A percentile compares a stretch with the other conserved stretches of the same genome.
These are phyloP conservation scores for Candida nanaspora DNA, from an alignment of 805 yeast genomes.

Conservation along the genomic window DNA sequence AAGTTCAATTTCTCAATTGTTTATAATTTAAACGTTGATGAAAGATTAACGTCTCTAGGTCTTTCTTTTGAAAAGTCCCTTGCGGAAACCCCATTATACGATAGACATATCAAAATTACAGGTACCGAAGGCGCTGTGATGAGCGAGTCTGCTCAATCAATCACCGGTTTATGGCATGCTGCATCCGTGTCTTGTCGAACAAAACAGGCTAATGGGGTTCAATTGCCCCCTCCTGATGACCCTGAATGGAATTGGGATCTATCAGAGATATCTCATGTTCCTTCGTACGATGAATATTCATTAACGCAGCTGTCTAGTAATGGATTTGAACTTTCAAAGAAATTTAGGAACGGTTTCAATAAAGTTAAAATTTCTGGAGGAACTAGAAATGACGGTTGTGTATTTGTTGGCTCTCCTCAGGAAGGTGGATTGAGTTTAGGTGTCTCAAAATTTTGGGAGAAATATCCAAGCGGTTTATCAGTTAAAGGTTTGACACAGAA, in stretches of 20 bases:
- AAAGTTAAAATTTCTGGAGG: constrained; percentile 2
- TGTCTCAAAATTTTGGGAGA: constrained; percentile 6
- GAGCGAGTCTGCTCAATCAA: constrained; percentile 2
- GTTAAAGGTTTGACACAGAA: background rate
- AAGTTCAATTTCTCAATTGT: constrained; percentile 3
- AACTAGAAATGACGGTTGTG: constrained; percentile 1
- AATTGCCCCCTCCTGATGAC: background rate
- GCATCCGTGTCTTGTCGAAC: background rate
- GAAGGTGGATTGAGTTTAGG: constrained; percentile 1
- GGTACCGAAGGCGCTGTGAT: constrained; percentile 1
- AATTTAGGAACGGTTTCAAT: background rate
- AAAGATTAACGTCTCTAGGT: constrained; percentile 2
- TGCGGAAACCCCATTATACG: constrained; percentile 1
- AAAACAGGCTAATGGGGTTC: background rate
- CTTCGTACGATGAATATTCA: background rate
- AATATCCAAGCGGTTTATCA: constrained; percentile 3
- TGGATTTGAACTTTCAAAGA: constrained; percentile 2
- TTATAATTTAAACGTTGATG: constrained; percentile 1
- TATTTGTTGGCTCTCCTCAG: constrained; percentile 3
- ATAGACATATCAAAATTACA: constrained; percentile 3
- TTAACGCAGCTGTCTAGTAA: constrained; percentile 1
- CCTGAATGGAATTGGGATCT: constrained; percentile 1
- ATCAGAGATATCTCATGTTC: background rate
- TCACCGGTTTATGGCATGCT: constrained; percentile 4
- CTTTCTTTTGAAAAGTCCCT: background rate